These are phyloP conservation scores for Nidula niveotomentosa DNA, from an alignment of 1,284 basidiomycete genomes.

Conservation along the genomic window DNA sequence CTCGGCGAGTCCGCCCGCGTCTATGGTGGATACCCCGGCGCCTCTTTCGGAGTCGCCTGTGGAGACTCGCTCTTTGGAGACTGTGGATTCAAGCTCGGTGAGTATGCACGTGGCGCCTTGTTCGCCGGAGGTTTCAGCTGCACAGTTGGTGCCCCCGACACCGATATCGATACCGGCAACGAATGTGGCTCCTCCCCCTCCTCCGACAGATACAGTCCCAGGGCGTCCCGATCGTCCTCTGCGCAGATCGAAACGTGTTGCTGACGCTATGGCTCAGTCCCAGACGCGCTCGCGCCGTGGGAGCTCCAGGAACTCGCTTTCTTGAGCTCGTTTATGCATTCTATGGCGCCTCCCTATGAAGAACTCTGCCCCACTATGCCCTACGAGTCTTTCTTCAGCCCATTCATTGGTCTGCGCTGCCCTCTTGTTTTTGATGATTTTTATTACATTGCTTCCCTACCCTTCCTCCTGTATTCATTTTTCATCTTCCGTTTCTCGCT, in stretches of 20 bases:
- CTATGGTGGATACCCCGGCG: no score
- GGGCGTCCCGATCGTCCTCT: constrained; percentile 30
- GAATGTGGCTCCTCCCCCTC: no score
- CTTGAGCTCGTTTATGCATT: constrained; percentile 14
- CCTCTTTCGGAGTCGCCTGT: no score
- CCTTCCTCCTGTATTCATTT: no score
- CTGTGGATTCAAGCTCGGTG: no score
- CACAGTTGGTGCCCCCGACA: no score
- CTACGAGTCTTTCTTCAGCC: background rate
- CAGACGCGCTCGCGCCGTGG: constrained; percentile 27
- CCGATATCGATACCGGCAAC: no score
- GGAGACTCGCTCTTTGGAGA: no score
- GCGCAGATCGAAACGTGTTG: constrained; percentile 68
- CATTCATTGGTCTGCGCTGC: constrained; percentile 7
- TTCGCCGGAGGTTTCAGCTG: no score
- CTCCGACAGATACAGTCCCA: no score
- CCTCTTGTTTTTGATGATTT: constrained; percentile 12
- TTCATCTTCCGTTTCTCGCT: constrained; percentile 11
- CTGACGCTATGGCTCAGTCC: constrained; percentile 41
- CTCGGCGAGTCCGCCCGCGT: no score
- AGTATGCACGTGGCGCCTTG: no score
- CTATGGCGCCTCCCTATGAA: constrained; percentile 1
- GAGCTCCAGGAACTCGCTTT: constrained; percentile 31
- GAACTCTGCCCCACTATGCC: background rate
- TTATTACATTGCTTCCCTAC: constrained; percentile 10